Conservation (phyloP, 2,329 filamentous ascomycete species). For the Sclerotinia nivalis region DNA sequence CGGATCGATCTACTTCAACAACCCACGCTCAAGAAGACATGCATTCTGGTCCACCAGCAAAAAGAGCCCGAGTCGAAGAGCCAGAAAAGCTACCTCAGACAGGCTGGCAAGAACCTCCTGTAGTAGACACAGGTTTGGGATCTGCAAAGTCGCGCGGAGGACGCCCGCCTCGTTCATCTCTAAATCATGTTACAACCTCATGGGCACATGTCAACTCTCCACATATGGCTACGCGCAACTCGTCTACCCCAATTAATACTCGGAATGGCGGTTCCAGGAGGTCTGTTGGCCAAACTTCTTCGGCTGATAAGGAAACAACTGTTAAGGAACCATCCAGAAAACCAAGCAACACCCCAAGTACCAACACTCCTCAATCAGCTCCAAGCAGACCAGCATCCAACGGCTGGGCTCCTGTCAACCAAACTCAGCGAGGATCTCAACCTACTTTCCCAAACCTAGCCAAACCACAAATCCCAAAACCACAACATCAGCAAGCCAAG, state of each 20-base stretch:
- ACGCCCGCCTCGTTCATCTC: conserved; percentile 18
- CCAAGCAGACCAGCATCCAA: conserved; percentile 13
- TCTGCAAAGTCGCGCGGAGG: conserved; percentile 14
- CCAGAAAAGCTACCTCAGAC: conserved; percentile 25
- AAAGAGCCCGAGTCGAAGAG: conserved; percentile 33
- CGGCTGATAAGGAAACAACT: conserved; percentile 2
- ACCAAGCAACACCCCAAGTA: conserved; percentile 11
- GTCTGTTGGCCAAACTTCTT: background rate
- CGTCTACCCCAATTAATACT: conserved; percentile 18
- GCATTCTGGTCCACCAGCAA: conserved; percentile 27
- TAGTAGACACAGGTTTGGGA: conserved; percentile 35
- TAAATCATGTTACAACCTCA: conserved; percentile 14
- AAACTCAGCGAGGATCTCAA: conserved; percentile 18
- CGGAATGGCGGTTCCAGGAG: conserved; percentile 12
- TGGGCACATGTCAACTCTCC: conserved; percentile 36
- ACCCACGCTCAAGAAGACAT: conserved; percentile 14
- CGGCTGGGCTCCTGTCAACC: conserved; percentile 27
- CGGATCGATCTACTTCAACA: conserved; percentile 1
- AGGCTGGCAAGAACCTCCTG: conserved; percentile 38
- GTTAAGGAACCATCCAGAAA: conserved; percentile 13
- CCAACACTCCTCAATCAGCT: conserved; percentile 17
- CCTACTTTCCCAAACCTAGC: conserved; percentile 13
- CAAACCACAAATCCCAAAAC: conserved; percentile 16
- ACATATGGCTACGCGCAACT: conserved; percentile 18
- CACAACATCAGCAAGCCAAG: conserved; percentile 16